phyloP scores from a whole-genome alignment of 192 early-diverging fungal genomes.

The Linnemannia schmuckeri region DNA sequence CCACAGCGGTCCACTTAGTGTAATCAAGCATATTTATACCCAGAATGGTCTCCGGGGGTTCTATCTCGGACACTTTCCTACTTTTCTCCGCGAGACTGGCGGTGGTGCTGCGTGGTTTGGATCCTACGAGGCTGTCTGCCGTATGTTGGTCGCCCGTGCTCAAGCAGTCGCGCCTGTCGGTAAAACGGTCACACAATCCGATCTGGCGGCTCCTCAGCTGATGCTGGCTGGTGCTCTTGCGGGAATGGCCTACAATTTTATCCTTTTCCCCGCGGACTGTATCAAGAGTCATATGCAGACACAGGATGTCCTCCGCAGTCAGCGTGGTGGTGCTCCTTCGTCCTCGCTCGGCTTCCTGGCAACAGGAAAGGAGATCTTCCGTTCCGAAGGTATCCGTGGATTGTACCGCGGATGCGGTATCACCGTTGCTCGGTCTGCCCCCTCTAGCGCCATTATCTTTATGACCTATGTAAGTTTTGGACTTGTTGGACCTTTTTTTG shows the following conservation, averaged over 20 bases:
- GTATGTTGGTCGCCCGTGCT: conserved; percentile 32
- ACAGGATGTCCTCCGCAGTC: conserved; percentile 68
- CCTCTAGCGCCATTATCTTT: conserved; percentile 97
- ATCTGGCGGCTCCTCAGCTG: conserved; percentile 78
- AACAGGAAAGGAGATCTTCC: conserved; percentile 79
- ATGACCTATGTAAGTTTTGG: conserved; percentile 81
- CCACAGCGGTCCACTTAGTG: conserved; percentile 62
- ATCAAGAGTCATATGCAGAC: conserved; percentile 97
- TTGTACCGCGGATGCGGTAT: conserved; percentile 97
- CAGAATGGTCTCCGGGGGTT: conserved; percentile 71
- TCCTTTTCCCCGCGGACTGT: conserved; percentile 93
- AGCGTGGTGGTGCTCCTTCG: conserved; percentile 11
- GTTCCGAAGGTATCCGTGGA: conserved; percentile 80
- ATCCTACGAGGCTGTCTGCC: conserved; percentile 86
- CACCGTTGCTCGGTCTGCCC: conserved; percentile 88
- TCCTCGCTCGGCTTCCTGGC: conserved; percentile 65
- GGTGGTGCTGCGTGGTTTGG: conserved; percentile 99
- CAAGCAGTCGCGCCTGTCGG: conserved; percentile 15
- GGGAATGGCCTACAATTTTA: conserved; percentile 90
- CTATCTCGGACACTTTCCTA: conserved; percentile 85
- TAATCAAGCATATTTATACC: conserved; percentile 59
- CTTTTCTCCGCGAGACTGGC: conserved; percentile 88
- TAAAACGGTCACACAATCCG: conserved; percentile 69
- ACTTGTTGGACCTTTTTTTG: neutral
- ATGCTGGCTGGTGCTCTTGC: conserved; percentile 92